These are phyloP conservation scores for Boletus pseudo-olivaceus DNA, from an alignment of 768 basidiomycete genomes.

Conservation along the genomic window DNA sequence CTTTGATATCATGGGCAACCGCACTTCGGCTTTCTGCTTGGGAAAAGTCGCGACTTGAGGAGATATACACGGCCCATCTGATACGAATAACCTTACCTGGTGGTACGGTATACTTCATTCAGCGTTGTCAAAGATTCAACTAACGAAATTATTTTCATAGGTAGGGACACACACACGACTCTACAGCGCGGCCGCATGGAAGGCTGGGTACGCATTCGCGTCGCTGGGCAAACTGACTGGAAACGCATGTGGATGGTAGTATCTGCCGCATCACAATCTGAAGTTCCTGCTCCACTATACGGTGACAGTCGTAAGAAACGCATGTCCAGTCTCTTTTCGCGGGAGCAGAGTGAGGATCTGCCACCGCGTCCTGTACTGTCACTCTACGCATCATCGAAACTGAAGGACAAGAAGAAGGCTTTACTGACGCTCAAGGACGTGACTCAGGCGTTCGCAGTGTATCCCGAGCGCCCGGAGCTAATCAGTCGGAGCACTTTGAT, in stretches of 20 bases:
- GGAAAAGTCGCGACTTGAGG: constrained; percentile 94
- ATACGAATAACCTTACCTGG: constrained; percentile 71
- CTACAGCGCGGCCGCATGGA: constrained; percentile 75
- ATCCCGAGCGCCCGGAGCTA: constrained; percentile 91
- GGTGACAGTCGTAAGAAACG: constrained; percentile 44
- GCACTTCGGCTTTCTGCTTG: constrained; percentile 87
- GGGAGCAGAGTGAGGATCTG: constrained; percentile 40
- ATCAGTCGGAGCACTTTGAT: constrained; percentile 87
- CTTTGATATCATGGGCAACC: constrained; percentile 85
- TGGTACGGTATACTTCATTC: constrained; percentile 28
- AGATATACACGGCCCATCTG: constrained; percentile 95
- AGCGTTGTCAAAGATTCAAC: constrained; percentile 27
- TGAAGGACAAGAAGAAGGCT: constrained; percentile 70
- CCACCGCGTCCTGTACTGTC: constrained; percentile 43
- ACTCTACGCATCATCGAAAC: constrained; percentile 61
- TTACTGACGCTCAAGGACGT: constrained; percentile 66
- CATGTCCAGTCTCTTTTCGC: constrained; percentile 61
- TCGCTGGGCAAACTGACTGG: constrained; percentile 99
- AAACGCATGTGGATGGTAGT: constrained; percentile 86
- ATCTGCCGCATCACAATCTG: constrained; percentile 41
- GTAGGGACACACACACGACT: constrained; percentile 54
- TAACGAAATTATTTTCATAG: constrained; percentile 20
- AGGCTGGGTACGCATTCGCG: constrained; percentile 85
- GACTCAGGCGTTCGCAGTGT: constrained; percentile 89
- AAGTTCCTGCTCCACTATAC: constrained; percentile 21